These are phyloP conservation scores for Aspergillus wentii DNA, from an alignment of 495 filamentous ascomycete genomes.

Conservation along the genomic window DNA sequence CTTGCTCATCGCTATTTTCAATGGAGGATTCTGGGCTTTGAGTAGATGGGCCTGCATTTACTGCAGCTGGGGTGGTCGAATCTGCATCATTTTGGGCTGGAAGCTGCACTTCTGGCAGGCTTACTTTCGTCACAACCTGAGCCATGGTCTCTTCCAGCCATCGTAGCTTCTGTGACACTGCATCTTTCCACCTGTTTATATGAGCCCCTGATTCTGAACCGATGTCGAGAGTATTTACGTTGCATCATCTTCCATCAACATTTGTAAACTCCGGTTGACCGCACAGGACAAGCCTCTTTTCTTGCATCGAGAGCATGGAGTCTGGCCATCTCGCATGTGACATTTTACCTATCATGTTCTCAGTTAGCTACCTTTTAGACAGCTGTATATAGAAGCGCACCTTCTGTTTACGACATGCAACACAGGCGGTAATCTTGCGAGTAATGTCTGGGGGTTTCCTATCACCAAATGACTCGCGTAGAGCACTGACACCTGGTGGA, in stretches of 20 bases:
- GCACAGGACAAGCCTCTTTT: constrained; percentile 25
- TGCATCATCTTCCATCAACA: constrained; percentile 29
- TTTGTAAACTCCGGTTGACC: constrained; percentile 32
- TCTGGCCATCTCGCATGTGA: constrained; percentile 31
- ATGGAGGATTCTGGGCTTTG: too few species aligned
- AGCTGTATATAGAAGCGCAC: constrained; percentile 16
- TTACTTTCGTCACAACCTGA: constrained; percentile 13
- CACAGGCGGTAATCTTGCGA: constrained; percentile 35
- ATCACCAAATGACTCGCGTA: constrained; percentile 31
- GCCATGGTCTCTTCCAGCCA: constrained; percentile 20
- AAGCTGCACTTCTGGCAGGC: too few species aligned
- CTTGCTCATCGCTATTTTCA: too few species aligned
- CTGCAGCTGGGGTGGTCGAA: too few species aligned
- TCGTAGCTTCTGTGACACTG: constrained; percentile 17
- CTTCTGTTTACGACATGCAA: constrained; percentile 36
- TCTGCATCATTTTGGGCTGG: too few species aligned
- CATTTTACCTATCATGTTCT: constrained; percentile 34
- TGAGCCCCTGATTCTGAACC: too few species aligned
- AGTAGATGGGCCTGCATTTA: too few species aligned
- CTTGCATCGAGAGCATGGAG: constrained; percentile 25
- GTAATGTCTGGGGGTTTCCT: constrained; percentile 31
- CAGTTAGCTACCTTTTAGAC: too few species aligned
- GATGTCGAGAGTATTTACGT: constrained; percentile 16
- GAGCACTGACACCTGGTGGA: too few species aligned
- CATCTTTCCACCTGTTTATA: constrained; percentile 35